Base-by-base conservation (phyloP, 148 eudicot species). In the Euryodendron excelsum region DNA sequence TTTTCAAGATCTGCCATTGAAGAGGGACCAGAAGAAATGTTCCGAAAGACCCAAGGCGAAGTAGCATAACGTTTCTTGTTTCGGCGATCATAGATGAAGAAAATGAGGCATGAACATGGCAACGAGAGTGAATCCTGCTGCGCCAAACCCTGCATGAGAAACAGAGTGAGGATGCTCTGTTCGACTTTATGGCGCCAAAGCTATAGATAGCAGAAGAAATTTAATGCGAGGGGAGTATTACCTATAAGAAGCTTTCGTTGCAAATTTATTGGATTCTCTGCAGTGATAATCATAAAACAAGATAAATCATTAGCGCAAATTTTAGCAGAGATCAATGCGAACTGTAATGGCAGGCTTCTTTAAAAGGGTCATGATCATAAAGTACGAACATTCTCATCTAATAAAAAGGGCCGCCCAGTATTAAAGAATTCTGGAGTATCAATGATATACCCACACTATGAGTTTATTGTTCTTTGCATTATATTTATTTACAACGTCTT, bases 71-170 rank as follows among this genome's bases (percentile, higher is more conserved):
- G 55, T 27, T 62, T 80, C 23, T 50, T 83, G 3, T 39, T 10
- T 2, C 86, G 11, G n/a, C 67, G 75, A 13, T 45, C 64, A 77
- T 66, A 31, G 31, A 72, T 0, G 6, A 33, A 63, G 63, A 76
- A 28, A 37, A 45, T 3, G 39, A 76, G 20, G 36, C 31, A 44
- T n/a, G n/a, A n/a, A n/a, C 74, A 77, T 14, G n/a, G 67, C 3
- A 36, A 77, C 4, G 50, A 76, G 17, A 5, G 69, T 72, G 25
- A 1, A 0, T 34, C 4, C 69, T 33, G 69, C 72, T 17, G 80
- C 70, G 37, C 77, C 77, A 50, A 83, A 14, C 23, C 77, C 83
- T 83, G 69, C 50, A 48, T 13, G 37, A 62, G 44, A 72, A 61
- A 44, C 2, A 41, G 55, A 30, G n/a, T n/a, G n/a, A n/a, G 14